Percentiles rank a stretch among this genome's conserved stretches.
phyloP scores from a whole-genome alignment of 257 asterid genomes.

The Phtheirospermum japonicum region DNA sequence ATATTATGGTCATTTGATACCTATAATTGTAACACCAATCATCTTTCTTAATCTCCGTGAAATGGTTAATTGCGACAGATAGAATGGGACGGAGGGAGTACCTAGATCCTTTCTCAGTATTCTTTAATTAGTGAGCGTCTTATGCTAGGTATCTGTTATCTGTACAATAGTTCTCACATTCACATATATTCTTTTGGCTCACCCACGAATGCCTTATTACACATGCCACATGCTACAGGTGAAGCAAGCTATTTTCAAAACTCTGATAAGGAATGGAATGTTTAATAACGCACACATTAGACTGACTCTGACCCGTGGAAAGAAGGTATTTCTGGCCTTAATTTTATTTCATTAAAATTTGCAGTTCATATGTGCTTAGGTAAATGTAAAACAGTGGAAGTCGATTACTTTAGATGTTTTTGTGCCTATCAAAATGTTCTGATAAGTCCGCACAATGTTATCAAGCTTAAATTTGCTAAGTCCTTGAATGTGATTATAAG shows the following conservation, averaged over 20 bases:
- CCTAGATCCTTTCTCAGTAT: slow-evolving; percentile 14
- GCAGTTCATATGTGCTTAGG: no score
- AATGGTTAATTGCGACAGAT: no score
- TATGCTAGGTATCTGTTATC: slow-evolving; percentile 8
- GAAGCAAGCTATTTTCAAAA: slow-evolving; percentile 82
- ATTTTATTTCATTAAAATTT: background rate
- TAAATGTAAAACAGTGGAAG: background rate
- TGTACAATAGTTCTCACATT: background rate
- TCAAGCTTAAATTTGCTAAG: slow-evolving; percentile 8
- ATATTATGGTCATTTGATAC: no score
- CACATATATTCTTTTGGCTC: background rate
- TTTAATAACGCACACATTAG: slow-evolving; percentile 72
- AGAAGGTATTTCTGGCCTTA: slow-evolving; percentile 47
- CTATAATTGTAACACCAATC: no score
- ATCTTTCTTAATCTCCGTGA: no score
- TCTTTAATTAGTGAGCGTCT: slow-evolving; percentile 12
- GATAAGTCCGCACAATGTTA: background rate
- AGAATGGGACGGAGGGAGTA: no score
- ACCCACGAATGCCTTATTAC: slow-evolving; percentile 5
- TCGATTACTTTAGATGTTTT: background rate
- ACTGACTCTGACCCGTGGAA: slow-evolving; percentile 92
- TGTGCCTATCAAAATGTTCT: background rate
- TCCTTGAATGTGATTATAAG: background rate
- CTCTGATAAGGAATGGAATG: slow-evolving; percentile 86
- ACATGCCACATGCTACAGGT: slow-evolving; percentile 53